Base-by-base conservation (phyloP, 2,329 filamentous ascomycete species). In the Colletotrichum nymphaeae region DNA sequence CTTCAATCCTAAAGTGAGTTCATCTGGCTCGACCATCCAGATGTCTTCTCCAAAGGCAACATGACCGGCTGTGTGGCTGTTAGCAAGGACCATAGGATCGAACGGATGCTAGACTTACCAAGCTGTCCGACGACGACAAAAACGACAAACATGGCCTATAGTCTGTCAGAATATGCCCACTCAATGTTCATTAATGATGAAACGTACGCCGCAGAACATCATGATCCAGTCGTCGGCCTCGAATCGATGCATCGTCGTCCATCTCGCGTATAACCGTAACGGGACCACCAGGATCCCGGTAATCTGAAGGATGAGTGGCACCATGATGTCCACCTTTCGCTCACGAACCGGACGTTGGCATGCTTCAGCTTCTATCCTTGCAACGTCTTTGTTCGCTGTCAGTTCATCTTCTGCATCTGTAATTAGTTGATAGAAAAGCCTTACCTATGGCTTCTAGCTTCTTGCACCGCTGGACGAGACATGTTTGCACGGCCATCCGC, bases 161-260 rank as follows among this genome's bases (percentile, higher is more conserved):
- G 42, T 35, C 19, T 73, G 69, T 71, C 28, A 63, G 12, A 26
- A 3, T 24, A 59, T 14, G 6, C 6, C 2, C 1, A 12, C 4
- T 5, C 14, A 24, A 30, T 19, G 22, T 9, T 3, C 14, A 8
- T 37, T 4, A 22, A 6, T 4, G 46, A 30, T 22, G 5, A 19
- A 37, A 70, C 81, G 53, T 76, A 84, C 82, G 69, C 78, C 77
- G 22, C 81, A 79, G n/a, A 77, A 74, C 5, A 82, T 74, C 78
- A 85, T 82, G 22, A 85, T 76, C 74, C 82, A 84, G 73, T 86
- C 85, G 60, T 86, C 84, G 5, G 80, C 19, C 30, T 80, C 81
- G 26, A 82, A 79, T 5, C 77, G 72, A 5, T 78, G 75, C 7
- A 78, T 73, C 6, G 78, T 80, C 46, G 72, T 77, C 81, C 81